A percentile compares a stretch with the other conserved stretches of the same genome.
Conservation (phyloP, 345 rosid species). For the Toxicodendron radicans region DNA sequence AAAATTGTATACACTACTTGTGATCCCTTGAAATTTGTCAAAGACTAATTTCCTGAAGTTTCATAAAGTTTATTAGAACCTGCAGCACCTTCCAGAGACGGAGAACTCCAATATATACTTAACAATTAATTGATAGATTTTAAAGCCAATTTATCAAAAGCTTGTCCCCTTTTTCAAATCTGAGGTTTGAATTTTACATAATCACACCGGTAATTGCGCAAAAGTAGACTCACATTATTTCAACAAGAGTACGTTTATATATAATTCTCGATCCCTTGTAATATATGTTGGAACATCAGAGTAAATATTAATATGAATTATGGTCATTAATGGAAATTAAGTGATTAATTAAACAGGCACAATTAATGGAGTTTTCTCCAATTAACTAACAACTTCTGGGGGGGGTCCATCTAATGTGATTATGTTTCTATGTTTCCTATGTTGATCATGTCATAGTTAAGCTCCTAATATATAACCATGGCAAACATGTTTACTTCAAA, state of each 20-base stretch:
- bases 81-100: too few species aligned
- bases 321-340: background rate
- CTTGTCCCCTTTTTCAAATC: background rate
- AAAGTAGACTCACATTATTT: background rate
- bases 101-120: too few species aligned
- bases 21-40: too few species aligned
- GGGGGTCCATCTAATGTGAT: conserved; percentile 35
- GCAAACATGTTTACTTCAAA: conserved; percentile 38
- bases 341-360: background rate
- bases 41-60: too few species aligned
- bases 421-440: conserved; percentile 39
- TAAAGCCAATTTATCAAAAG: too few species aligned
- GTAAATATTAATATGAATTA: background rate
- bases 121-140: too few species aligned
- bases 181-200: background rate
- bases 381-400: background rate
- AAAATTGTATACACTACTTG: too few species aligned
- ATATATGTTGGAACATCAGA: too few species aligned
- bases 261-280: too few species aligned
- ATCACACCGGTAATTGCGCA: conserved; percentile 2
- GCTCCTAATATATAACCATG: conserved; percentile 23
- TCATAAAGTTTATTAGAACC: too few species aligned
- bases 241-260: background rate
- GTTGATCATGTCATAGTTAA: conserved; percentile 24
- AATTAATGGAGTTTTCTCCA: background rate